Base-by-base conservation (phyloP, 129 eudicot genomes). In the Lactuca sativa region DNA sequence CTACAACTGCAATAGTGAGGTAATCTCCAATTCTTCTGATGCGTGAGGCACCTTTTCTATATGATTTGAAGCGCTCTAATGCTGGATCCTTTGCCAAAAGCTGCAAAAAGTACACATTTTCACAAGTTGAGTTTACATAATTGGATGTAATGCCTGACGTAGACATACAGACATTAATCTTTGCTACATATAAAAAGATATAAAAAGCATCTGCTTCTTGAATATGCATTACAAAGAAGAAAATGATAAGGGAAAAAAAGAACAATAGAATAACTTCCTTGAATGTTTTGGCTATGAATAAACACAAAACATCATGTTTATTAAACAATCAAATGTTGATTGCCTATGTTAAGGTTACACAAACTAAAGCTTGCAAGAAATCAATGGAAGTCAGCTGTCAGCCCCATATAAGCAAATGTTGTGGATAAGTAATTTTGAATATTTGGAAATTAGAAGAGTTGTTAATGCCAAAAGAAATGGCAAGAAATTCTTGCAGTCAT, bases 71-170 rank as follows among this genome's bases (percentile, higher is more conserved):
- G 64, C 85, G 90, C 64, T 73, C 82, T 65, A 92, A 70, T 51
- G 91, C 85, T 53, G 97, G 87, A 67, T 88, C 93, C 38, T 81
- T 77, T 10, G 90, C 97, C 81, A 91, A 84, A 57, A 91, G 91
- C 96, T 88, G 86, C 65, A 82, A 67, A 14, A 47, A 47, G 12
- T 8, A 43, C 49, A 47, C 0, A 3, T 6, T 47, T 11, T 47
- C 2, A 11, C 4, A 47, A 43, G 13, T 9, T 43, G 49, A 43
- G 49, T 43, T 43, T 9, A 8, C 3, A 43, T 43, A 43, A 25
- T 25, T 25, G 30, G 30, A 0, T 25, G 30, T 25, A 25, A 25
- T 25, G 44, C 6, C 7, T 2, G 8, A 8, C 5, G 8, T 38
- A 1, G 44, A 4, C 2, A 5, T 40, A 40, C 47, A 40, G 9